Evolutionary conservation across 164 flowering plant genomes (phyloP).

Genomic region (Warburgia ugandensis): DNA sequence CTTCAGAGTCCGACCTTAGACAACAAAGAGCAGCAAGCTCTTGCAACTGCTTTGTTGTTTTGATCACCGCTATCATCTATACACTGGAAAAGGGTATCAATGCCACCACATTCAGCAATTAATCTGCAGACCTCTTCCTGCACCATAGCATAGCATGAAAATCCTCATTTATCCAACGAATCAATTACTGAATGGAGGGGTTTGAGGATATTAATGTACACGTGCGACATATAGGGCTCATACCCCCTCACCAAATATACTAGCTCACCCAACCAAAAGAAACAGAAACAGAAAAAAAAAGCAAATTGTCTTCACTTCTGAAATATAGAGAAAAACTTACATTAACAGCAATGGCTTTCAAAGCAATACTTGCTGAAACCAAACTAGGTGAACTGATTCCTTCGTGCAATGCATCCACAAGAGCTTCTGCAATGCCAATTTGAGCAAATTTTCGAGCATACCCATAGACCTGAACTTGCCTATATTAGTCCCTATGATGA

Average conservation of each 20-base stretch:
- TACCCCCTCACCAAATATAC: too few species aligned
- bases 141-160: slow-evolving; percentile 7
- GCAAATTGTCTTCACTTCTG: not conserved
- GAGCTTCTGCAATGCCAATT: slow-evolving; percentile 67
- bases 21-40: slow-evolving; percentile 73
- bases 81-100: slow-evolving; percentile 68
- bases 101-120: slow-evolving; percentile 77
- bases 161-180: too few species aligned
- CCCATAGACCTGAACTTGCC: slow-evolving; percentile 67
- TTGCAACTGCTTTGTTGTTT: slow-evolving; percentile 57
- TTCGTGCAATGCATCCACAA: slow-evolving; percentile 59
- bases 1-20: slow-evolving; percentile 45
- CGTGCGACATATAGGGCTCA: too few species aligned
- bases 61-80: slow-evolving; percentile 76
- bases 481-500: not conserved
- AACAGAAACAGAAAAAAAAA: not conserved
- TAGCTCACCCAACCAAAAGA: too few species aligned
- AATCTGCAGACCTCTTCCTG: slow-evolving; percentile 96
- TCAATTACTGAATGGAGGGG: not conserved
- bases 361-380: slow-evolving; percentile 66
- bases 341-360: slow-evolving; percentile 91
- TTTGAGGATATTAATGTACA: not conserved
- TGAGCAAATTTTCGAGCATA: slow-evolving; percentile 91
- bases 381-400: slow-evolving; percentile 57
- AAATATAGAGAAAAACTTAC: slow-evolving; percentile 34